A percentile compares a stretch with the other conserved stretches of the same genome.
phyloP scores from a whole-genome alignment of 2,329 filamentous ascomycete species.

The Penicillium sp. region DNA sequence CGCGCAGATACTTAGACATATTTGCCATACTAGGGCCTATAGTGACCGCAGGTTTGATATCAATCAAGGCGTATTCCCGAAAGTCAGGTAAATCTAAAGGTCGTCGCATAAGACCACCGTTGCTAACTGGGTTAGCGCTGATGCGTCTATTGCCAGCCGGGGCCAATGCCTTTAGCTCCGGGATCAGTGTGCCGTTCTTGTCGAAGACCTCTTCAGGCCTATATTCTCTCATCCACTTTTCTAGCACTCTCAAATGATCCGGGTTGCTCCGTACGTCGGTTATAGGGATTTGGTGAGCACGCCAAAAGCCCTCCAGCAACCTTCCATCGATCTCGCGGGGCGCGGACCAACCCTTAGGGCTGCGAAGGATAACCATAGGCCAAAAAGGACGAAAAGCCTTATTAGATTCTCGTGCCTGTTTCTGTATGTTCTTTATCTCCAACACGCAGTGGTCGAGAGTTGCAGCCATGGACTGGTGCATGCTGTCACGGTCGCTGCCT shows the following conservation, averaged over 20 bases:
- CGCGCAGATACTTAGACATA: conserved; percentile 67
- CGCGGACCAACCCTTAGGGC: conserved; percentile 78
- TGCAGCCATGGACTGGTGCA: conserved; percentile 81
- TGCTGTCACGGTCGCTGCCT: conserved; percentile 69
- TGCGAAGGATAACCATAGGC: conserved; percentile 78
- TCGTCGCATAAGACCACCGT: conserved; percentile 68
- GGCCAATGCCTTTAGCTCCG: conserved; percentile 65
- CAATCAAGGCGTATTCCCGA: conserved; percentile 64
- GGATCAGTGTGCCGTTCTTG: conserved; percentile 62
- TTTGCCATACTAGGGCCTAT: conserved; percentile 68
- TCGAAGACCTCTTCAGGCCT: conserved; percentile 72
- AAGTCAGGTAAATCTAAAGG: conserved; percentile 72
- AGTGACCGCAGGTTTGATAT: conserved; percentile 62
- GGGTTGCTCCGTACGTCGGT: conserved; percentile 68
- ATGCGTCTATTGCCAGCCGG: conserved; percentile 69
- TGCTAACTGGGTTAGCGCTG: conserved; percentile 75
- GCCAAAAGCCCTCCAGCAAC: conserved; percentile 75
- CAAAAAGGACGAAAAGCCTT: conserved; percentile 71
- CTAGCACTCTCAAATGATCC: conserved; percentile 66
- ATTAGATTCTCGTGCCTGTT: conserved; percentile 69
- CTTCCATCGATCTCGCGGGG: conserved; percentile 72
- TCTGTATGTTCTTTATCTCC: conserved; percentile 70
- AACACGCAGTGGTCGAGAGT: conserved; percentile 72
- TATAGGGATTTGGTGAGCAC: conserved; percentile 76
- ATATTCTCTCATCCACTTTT: conserved; percentile 77